Percentiles rank a stretch among this genome's conserved stretches.
Evolutionary conservation across 1,139 yeast species (phyloP).

Genomic region (Pneumocystis wakefieldiae): DNA sequence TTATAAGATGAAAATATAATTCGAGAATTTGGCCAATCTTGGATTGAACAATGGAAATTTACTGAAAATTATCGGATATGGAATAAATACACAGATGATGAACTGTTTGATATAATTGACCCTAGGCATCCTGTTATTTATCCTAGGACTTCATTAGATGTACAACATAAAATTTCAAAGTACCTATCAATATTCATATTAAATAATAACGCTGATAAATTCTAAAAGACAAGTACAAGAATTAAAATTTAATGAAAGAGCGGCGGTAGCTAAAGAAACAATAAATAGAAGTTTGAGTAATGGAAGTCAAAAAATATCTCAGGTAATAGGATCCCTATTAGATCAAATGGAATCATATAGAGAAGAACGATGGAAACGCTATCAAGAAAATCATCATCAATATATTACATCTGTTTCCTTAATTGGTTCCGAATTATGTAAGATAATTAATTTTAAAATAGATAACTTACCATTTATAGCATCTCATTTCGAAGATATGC

Average conservation of each 20-base stretch:
- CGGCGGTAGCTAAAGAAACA: background rate
- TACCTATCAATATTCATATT: slow-evolving; percentile 13
- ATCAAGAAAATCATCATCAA: background rate
- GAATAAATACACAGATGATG: slow-evolving; percentile 64
- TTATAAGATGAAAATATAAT: slow-evolving; percentile 5
- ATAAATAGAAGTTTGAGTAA: background rate
- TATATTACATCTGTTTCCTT: background rate
- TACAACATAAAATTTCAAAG: slow-evolving; percentile 14
- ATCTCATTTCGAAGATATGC: background rate
- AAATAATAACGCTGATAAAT: background rate
- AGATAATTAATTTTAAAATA: background rate
- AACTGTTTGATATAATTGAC: slow-evolving; percentile 71
- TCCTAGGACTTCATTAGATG: slow-evolving; percentile 16
- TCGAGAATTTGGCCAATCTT: slow-evolving; percentile 31
- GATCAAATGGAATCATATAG: background rate
- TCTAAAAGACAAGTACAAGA: background rate
- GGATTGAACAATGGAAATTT: slow-evolving; percentile 48
- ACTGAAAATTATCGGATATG: slow-evolving; percentile 61
- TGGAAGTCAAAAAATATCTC: background rate
- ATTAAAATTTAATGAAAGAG: background rate
- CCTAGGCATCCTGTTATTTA: slow-evolving; percentile 46
- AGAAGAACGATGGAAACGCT: background rate
- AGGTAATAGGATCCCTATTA: background rate
- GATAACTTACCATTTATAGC: background rate
- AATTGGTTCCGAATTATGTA: background rate